phyloP scores from a whole-genome alignment of 164 flowering plant genomes.

The Kalanchoe fedtschenkoi region DNA sequence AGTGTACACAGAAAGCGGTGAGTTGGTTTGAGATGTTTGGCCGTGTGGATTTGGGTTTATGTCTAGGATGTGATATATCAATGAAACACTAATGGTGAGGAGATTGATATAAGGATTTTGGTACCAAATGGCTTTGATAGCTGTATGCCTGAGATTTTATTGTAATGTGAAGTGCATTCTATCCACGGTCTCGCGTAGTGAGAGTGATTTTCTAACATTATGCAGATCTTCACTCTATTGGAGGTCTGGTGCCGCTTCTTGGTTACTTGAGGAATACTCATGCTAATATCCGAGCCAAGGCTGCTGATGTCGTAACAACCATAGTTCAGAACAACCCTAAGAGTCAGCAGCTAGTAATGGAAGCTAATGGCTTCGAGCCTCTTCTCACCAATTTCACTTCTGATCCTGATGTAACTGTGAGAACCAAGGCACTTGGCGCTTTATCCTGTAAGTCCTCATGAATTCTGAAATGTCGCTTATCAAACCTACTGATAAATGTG shows the following conservation, averaged over 20 bases:
- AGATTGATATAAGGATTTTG: too few species aligned
- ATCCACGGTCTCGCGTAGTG: not conserved
- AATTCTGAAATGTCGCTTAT: not conserved
- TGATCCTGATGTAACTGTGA: slow-evolving; percentile 65
- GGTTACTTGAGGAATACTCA: slow-evolving; percentile 62
- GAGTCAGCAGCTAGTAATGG: slow-evolving; percentile 95
- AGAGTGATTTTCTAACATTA: not conserved
- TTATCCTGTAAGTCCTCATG: slow-evolving; percentile 64
- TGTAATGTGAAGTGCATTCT: not conserved
- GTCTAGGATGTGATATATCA: too few species aligned
- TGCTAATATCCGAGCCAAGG: slow-evolving; percentile 79
- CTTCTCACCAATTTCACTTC: slow-evolving; percentile 64
- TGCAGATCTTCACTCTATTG: slow-evolving; percentile 81
- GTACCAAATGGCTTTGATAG: too few species aligned
- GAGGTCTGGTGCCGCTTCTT: slow-evolving; percentile 81
- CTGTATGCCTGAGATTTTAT: too few species aligned
- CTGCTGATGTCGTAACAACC: slow-evolving; percentile 87
- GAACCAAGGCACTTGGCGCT: slow-evolving; percentile 93
- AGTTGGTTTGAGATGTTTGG: too few species aligned
- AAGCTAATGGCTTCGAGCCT: slow-evolving; percentile 83
- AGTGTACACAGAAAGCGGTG: too few species aligned
- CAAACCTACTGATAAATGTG: too few species aligned
- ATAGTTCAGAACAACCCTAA: slow-evolving; percentile 89
- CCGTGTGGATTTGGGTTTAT: too few species aligned
- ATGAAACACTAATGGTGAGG: too few species aligned